Percentiles rank a stretch among this genome's conserved stretches.
These are phyloP conservation scores for Galeopsis tetrahit DNA, from an alignment of 257 asterid genomes.

Conservation along the genomic window DNA sequence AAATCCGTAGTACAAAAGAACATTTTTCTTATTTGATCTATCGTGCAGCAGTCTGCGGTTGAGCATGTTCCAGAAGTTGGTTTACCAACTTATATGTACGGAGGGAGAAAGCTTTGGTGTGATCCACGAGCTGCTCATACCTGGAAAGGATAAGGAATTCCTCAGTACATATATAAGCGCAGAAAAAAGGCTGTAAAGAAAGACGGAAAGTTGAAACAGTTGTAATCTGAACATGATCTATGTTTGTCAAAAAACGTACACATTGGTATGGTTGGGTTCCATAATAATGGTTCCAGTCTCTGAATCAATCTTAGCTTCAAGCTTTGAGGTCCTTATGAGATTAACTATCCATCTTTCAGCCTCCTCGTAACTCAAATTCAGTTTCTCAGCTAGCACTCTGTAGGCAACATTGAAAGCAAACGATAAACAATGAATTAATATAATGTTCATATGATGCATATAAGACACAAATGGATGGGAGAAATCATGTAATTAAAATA, in stretches of 20 bases:
- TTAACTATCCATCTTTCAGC: conserved; percentile 95
- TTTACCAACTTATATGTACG: conserved; percentile 79
- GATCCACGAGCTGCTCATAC: conserved; percentile 96
- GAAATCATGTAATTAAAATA: background rate
- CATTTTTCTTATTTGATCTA: conserved; percentile 30
- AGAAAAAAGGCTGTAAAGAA: background rate
- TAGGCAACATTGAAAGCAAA: conserved; percentile 22
- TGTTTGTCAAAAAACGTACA: conserved; percentile 58
- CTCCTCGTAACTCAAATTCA: conserved; percentile 85
- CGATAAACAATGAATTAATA: background rate
- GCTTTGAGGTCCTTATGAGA: conserved; percentile 94
- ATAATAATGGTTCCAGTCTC: conserved; percentile 72
- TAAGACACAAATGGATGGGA: background rate
- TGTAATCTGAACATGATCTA: background rate
- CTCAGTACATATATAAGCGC: background rate
- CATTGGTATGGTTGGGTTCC: conserved; percentile 84
- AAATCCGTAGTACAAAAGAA: background rate
- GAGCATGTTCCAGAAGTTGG: conserved; percentile 85
- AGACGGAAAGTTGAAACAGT: background rate
- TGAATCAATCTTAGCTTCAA: conserved; percentile 88
- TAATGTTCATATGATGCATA: background rate
- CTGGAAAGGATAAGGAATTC: conserved; percentile 43
- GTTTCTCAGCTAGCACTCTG: conserved; percentile 96
- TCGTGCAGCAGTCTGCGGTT: conserved; percentile 61
- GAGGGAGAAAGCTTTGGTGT: conserved; percentile 84